These are phyloP conservation scores for Daldinia concentrica DNA, from an alignment of 495 filamentous ascomycete species.

Conservation along the genomic window DNA sequence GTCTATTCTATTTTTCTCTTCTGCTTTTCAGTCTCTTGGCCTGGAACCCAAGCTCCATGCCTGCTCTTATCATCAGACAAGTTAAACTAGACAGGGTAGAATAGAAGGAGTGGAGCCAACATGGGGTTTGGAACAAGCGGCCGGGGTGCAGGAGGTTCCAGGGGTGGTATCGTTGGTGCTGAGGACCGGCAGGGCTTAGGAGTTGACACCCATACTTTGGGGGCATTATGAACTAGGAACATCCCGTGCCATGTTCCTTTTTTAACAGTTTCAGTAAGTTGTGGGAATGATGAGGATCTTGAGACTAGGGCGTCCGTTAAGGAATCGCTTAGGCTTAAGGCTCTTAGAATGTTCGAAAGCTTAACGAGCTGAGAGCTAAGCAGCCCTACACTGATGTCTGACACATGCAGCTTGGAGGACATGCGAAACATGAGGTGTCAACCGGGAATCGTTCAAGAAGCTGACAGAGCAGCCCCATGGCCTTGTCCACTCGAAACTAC, in stretches of 20 bases:
- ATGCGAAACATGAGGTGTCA: conserved; percentile 42
- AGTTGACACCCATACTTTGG: conserved; percentile 42
- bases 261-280: conserved; percentile 36
- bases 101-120: conserved; percentile 43
- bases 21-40: conserved; percentile 35
- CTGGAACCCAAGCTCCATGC: conserved; percentile 41
- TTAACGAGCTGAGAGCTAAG: conserved; percentile 43
- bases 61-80: conserved; percentile 47
- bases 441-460: conserved; percentile 29
- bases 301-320: conserved; percentile 36
- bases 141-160: conserved; percentile 45
- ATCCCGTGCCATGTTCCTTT: conserved; percentile 40
- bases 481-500: conserved; percentile 30
- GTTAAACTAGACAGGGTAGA: conserved; percentile 38
- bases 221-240: conserved; percentile 41
- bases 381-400: conserved; percentile 42
- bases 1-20: conserved; percentile 39
- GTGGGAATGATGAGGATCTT: conserved; percentile 33
- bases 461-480: conserved; percentile 32
- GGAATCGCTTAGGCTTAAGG: conserved; percentile 26
- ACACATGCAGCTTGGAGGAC: conserved; percentile 41
- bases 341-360: conserved; percentile 35
- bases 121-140: conserved; percentile 45
- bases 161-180: conserved; percentile 42
- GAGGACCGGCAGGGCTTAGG: conserved; percentile 46